phyloP scores from a whole-genome alignment of 1,284 basidiomycete species.

The Boletus sp. region DNA sequence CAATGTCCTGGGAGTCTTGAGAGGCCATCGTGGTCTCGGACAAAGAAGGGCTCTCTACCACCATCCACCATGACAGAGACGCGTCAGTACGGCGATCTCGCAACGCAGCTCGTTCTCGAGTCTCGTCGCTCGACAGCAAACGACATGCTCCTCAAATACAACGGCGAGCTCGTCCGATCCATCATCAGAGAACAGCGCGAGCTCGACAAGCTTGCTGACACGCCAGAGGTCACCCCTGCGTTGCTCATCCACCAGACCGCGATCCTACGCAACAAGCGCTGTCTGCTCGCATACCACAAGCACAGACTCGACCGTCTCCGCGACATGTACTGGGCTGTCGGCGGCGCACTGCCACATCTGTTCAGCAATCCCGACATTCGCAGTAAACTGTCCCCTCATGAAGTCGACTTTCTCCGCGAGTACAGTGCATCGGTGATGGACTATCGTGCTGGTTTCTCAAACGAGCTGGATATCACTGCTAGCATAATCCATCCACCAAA shows the following conservation, averaged over 20 bases:
- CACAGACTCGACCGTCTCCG: slow-evolving; percentile 81
- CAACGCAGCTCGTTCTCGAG: slow-evolving; percentile 84
- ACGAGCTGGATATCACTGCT: slow-evolving; percentile 83
- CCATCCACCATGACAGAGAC: slow-evolving; percentile 27
- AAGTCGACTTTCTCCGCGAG: slow-evolving; percentile 85
- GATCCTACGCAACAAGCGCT: slow-evolving; percentile 89
- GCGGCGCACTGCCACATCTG: slow-evolving; percentile 89
- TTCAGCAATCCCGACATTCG: slow-evolving; percentile 75
- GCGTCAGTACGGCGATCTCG: slow-evolving; percentile 78
- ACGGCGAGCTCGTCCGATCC: slow-evolving; percentile 81
- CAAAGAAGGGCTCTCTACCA: neutral
- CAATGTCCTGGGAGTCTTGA: slow-evolving; percentile 50
- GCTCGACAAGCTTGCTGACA: slow-evolving; percentile 62
- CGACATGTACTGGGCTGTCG: slow-evolving; percentile 87
- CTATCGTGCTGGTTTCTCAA: slow-evolving; percentile 82
- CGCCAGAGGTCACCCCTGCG: slow-evolving; percentile 57
- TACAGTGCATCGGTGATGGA: slow-evolving; percentile 83
- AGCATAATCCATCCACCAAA: slow-evolving; percentile 77
- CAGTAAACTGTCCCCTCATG: slow-evolving; percentile 80
- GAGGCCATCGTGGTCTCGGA: slow-evolving; percentile 26
- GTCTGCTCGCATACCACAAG: slow-evolving; percentile 88
- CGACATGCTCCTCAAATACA: slow-evolving; percentile 88
- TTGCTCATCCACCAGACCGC: slow-evolving; percentile 87
- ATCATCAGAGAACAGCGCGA: slow-evolving; percentile 91
- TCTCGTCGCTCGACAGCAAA: slow-evolving; percentile 81